Percentiles rank a stretch among this genome's conserved stretches.
These are phyloP conservation scores for Sclerotinia minor DNA, from an alignment of 2,329 filamentous ascomycete species.

Conservation along the genomic window DNA sequence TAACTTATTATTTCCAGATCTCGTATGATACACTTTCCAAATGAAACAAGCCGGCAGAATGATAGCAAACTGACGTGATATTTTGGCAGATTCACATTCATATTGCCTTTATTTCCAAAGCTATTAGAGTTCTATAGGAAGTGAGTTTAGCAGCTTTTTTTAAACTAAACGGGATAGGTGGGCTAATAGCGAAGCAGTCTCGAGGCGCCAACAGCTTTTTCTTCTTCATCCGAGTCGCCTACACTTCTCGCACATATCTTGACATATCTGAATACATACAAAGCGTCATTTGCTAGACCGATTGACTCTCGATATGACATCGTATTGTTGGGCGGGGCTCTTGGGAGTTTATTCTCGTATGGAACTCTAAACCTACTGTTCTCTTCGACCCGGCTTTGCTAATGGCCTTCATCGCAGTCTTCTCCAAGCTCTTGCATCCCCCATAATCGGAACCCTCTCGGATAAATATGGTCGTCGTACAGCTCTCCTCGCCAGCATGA, in stretches of 20 bases:
- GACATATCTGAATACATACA: conserved; percentile 86
- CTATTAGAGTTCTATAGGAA: conserved; percentile 95
- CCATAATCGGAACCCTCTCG: conserved; percentile 84
- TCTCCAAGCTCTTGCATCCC: conserved; percentile 88
- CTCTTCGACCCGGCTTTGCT: neutral
- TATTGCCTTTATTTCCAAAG: conserved; percentile 91
- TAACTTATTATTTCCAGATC: conserved; percentile 22
- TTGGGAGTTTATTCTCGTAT: conserved; percentile 85
- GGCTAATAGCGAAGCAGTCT: conserved; percentile 56
- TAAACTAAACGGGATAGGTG: conserved; percentile 78
- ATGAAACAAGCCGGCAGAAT: neutral
- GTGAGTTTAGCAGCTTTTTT: conserved; percentile 66
- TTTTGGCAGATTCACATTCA: conserved; percentile 74
- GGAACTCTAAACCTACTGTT: conserved; percentile 30
- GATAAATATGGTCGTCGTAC: conserved; percentile 85
- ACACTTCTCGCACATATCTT: conserved; percentile 80
- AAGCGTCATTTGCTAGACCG: conserved; percentile 84
- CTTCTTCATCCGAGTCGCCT: conserved; percentile 47
- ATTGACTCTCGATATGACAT: conserved; percentile 98
- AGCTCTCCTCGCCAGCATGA: conserved; percentile 88
- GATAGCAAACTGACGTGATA: conserved; percentile 11
- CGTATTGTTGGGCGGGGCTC: conserved; percentile 86
- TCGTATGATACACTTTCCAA: conserved; percentile 22
- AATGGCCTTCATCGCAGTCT: conserved; percentile 53
- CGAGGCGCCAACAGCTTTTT: conserved; percentile 58